A percentile compares a stretch with the other conserved stretches of the same genome.
Evolutionary conservation across 257 asterid genomes (phyloP).

Genomic region (Rauvolfia tetraphylla): DNA sequence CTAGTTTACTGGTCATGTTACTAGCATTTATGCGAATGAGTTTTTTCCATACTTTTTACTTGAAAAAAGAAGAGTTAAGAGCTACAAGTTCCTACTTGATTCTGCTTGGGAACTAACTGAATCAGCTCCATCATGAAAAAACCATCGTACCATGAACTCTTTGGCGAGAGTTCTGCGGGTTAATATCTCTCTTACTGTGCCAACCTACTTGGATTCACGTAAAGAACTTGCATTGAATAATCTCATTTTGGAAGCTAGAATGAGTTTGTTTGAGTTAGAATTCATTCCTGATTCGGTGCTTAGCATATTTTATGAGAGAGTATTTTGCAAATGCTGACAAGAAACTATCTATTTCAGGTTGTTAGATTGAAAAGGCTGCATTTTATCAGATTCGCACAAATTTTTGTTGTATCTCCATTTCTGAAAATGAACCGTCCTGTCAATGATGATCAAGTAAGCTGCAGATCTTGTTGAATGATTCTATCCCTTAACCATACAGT

Average conservation of each 20-base stretch:
- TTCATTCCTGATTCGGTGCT: background rate
- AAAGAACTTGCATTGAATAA: background rate
- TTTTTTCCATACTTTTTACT: background rate
- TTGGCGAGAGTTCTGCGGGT: background rate
- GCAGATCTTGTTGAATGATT: background rate
- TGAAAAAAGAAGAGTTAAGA: background rate
- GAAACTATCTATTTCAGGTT: slow-evolving; percentile 9
- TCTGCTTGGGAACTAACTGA: background rate
- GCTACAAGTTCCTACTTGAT: background rate
- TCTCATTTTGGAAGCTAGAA: background rate
- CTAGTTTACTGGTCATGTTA: background rate
- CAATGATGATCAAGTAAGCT: slow-evolving; percentile 61
- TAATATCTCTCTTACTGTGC: background rate
- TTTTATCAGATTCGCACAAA: background rate
- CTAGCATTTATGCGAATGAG: background rate
- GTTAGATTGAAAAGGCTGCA: slow-evolving; percentile 4
- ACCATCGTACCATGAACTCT: background rate
- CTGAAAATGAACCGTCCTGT: slow-evolving; percentile 50
- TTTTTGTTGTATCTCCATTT: background rate
- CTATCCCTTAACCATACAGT: background rate
- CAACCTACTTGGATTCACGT: background rate
- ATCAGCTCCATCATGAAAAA: background rate
- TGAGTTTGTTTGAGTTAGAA: background rate
- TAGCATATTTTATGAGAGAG: background rate
- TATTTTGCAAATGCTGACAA: background rate